These are phyloP conservation scores for Aspergillus glaucus DNA, from an alignment of 2,329 filamentous ascomycete species.

Conservation along the genomic window DNA sequence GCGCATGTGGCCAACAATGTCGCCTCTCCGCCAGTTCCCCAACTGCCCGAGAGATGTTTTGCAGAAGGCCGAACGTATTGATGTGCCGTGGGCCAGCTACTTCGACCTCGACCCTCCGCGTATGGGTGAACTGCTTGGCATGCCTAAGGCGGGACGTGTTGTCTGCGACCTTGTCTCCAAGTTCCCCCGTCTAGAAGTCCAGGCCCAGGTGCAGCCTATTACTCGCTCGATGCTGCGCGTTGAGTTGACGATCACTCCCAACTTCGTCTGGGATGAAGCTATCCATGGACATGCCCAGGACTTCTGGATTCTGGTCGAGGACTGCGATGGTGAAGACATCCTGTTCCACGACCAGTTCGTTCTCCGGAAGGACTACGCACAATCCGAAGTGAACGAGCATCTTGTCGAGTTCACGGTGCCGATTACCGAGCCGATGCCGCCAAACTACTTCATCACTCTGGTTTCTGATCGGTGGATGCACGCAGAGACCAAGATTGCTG, in stretches of 20 bases:
- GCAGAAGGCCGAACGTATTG: slow-evolving; percentile 87
- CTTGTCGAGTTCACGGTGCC: slow-evolving; percentile 93
- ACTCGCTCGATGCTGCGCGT: slow-evolving; percentile 88
- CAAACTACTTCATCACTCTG: slow-evolving; percentile 96
- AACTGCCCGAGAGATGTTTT: slow-evolving; percentile 77
- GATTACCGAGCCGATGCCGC: slow-evolving; percentile 95
- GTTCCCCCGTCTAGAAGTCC: slow-evolving; percentile 86
- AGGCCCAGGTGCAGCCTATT: slow-evolving; percentile 89
- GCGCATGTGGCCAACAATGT: slow-evolving; percentile 99
- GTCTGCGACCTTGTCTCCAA: slow-evolving; percentile 85
- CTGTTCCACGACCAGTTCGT: slow-evolving; percentile 93
- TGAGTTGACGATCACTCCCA: slow-evolving; percentile 84
- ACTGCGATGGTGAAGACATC: slow-evolving; percentile 94
- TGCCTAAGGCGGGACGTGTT: slow-evolving; percentile 78
- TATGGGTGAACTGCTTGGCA: slow-evolving; percentile 88
- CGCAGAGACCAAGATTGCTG: slow-evolving; percentile 83
- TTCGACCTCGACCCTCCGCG: slow-evolving; percentile 94
- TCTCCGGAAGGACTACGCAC: slow-evolving; percentile 80
- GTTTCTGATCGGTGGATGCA: slow-evolving; percentile 98
- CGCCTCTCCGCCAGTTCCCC: slow-evolving; percentile 84
- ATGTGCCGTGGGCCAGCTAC: slow-evolving; percentile 88
- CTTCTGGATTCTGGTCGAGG: slow-evolving; percentile 97
- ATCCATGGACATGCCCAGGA: slow-evolving; percentile 82
- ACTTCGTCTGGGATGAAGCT: slow-evolving; percentile 90
- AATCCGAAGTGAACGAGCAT: slow-evolving; percentile 83